A percentile compares a stretch with the other conserved stretches of the same genome.
These are phyloP conservation scores for Protomyces inouyei DNA, from an alignment of 1,139 yeast species.

Conservation along the genomic window DNA sequence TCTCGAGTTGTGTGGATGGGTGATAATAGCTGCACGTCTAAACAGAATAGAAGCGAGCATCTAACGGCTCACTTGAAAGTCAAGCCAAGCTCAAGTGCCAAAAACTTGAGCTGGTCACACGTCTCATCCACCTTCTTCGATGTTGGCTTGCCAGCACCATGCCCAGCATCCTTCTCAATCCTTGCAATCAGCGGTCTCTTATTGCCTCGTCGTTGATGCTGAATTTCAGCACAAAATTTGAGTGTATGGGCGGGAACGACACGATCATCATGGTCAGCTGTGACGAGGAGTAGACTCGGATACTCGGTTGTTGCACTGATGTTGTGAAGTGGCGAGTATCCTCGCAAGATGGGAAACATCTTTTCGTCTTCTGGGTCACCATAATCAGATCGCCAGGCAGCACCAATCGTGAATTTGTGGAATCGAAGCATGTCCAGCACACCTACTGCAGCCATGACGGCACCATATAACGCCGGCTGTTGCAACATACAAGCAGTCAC, in stretches of 20 bases:
- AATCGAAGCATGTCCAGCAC: slow-evolving; percentile 20
- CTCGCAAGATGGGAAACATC: slow-evolving; percentile 15
- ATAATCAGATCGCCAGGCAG: slow-evolving; percentile 18
- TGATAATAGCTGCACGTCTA: too few relatives aligned
- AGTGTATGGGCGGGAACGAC: slow-evolving; percentile 24
- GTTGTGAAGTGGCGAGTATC: slow-evolving; percentile 25
- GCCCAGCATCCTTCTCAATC: slow-evolving; percentile 22
- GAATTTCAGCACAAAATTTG: slow-evolving; percentile 22
- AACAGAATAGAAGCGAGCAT: too few relatives aligned
- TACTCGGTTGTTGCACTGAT: slow-evolving; percentile 3
- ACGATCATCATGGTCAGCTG: slow-evolving; percentile 25
- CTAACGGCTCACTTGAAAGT: slow-evolving; percentile 28
- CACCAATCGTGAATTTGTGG: slow-evolving; percentile 20
- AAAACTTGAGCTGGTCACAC: slow-evolving; percentile 17
- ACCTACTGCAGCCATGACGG: slow-evolving; percentile 22
- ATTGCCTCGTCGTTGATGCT: slow-evolving; percentile 6
- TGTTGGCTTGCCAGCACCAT: slow-evolving; percentile 21
- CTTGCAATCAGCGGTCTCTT: slow-evolving; percentile 15
- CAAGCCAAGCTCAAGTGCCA: slow-evolving; percentile 7
- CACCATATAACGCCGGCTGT: slow-evolving; percentile 15
- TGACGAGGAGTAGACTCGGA: slow-evolving; percentile 17
- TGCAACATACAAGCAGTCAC: slow-evolving; percentile 16
- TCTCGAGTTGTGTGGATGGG: too few relatives aligned
- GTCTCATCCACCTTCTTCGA: slow-evolving; percentile 23
- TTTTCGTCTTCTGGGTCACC: slow-evolving; percentile 6